A percentile compares a stretch with the other conserved stretches of the same genome.
Evolutionary conservation across 208 protist genomes (phyloP).

Genomic region (Entamoeba histolytica): DNA sequence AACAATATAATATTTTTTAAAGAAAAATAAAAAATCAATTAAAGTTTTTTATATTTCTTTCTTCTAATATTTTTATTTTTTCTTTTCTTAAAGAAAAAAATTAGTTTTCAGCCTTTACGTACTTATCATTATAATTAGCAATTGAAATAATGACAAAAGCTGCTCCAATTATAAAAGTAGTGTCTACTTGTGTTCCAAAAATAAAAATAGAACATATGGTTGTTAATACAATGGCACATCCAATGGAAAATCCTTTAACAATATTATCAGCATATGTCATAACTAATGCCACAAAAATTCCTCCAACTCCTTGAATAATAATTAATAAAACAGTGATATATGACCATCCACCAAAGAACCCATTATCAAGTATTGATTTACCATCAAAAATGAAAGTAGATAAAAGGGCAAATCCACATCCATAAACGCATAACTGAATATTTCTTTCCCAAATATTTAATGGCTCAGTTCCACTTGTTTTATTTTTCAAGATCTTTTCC

Average conservation of each 20-base stretch:
- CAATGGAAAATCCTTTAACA: neutral
- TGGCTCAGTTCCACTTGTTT: neutral
- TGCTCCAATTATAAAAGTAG: neutral
- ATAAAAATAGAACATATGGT: neutral
- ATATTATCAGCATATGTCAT: neutral
- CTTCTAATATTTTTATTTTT: no score
- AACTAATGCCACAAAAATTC: neutral
- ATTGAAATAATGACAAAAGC: neutral
- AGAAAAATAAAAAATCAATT: no score
- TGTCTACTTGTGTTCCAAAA: neutral
- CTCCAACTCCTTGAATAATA: neutral
- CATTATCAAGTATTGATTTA: neutral
- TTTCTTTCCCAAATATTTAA: neutral
- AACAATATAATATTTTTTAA: no score
- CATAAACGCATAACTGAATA: neutral
- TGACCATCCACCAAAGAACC: neutral
- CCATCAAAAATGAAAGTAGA: neutral
- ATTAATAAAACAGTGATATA: neutral
- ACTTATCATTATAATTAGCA: neutral
- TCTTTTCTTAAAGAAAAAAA: neutral
- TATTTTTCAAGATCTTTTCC: neutral
- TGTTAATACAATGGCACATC: neutral
- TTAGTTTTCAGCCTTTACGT: neutral
- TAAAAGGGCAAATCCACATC: neutral
- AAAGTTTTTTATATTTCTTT: no score